Evolutionary conservation across 352 stramenopile species (phyloP).

Genomic region (Phytophthora quininea): DNA sequence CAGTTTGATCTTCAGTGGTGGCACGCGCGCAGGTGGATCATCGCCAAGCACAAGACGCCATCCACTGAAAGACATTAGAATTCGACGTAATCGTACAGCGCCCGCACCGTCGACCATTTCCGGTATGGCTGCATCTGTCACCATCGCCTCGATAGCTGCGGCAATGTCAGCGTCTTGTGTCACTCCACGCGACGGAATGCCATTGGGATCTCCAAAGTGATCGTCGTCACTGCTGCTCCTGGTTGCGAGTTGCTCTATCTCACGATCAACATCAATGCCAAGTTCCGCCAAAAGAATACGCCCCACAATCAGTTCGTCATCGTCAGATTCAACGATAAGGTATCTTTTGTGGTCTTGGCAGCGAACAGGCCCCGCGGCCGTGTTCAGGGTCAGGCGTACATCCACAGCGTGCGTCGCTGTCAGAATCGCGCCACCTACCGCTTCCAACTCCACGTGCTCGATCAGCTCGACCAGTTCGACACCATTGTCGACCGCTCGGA

Average conservation of each 20-base stretch:
- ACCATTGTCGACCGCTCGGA: slow-evolving; percentile 4
- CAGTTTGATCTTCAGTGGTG: slow-evolving; percentile 2
- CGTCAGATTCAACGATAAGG: slow-evolving; percentile 9
- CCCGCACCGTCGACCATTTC: background rate
- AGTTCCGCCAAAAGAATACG: background rate
- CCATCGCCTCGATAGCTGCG: background rate
- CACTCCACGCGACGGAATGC: background rate
- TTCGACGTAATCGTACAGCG: background rate
- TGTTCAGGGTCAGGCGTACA: slow-evolving; percentile 10
- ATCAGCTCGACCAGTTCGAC: slow-evolving; percentile 1
- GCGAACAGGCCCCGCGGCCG: slow-evolving; percentile 8
- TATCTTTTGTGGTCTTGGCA: slow-evolving; percentile 8
- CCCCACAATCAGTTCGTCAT: slow-evolving; percentile 11
- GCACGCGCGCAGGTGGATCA: too few species aligned
- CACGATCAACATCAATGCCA: background rate
- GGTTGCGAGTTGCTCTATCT: slow-evolving; percentile 6
- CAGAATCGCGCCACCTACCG: slow-evolving; percentile 4
- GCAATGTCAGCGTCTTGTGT: background rate
- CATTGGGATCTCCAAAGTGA: background rate
- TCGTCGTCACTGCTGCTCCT: background rate
- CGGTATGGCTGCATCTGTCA: background rate
- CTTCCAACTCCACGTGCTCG: background rate
- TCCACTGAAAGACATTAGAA: background rate
- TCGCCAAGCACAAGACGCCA: background rate
- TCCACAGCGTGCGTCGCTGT: slow-evolving; percentile 10